Percentiles rank a stretch among this genome's conserved stretches.
Conservation (phyloP, 805 yeast genomes). For the Saturnispora galanensis region DNA sequence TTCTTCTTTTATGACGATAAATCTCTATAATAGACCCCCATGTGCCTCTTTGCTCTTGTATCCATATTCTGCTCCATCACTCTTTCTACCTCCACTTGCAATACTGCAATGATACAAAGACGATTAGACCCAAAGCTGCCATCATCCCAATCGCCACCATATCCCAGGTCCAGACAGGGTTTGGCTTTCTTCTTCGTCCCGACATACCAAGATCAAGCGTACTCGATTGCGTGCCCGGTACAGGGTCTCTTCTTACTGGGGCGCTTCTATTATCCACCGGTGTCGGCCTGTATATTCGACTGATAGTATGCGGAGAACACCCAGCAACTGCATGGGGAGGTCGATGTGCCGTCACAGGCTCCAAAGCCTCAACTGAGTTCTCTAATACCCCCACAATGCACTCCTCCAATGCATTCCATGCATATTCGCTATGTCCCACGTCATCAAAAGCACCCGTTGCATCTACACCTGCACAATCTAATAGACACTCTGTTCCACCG, state of each 20-base stretch:
- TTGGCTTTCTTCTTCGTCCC: neutral
- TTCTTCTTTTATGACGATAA: too few species aligned
- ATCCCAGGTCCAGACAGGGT: neutral
- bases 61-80: neutral
- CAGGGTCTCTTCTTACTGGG: too few species aligned
- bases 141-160: constrained; percentile 13
- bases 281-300: neutral
- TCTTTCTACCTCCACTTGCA: constrained; percentile 18
- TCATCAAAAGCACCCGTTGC: constrained; percentile 66
- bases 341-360: constrained; percentile 2
- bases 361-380: constrained; percentile 15
- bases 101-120: constrained; percentile 24
- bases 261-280: neutral
- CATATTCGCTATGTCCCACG: constrained; percentile 64
- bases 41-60: too few species aligned
- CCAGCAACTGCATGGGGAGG: constrained; percentile 7
- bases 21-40: too few species aligned
- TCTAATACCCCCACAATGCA: constrained; percentile 60
- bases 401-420: constrained; percentile 80
- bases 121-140: constrained; percentile 20
- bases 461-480: constrained; percentile 74
- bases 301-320: neutral
- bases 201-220: too few species aligned
- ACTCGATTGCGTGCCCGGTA: too few species aligned
- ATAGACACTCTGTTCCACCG: constrained; percentile 77